Base-by-base conservation (phyloP, 768 basidiomycete species). In the Xerocomellus chrysenteron region DNA sequence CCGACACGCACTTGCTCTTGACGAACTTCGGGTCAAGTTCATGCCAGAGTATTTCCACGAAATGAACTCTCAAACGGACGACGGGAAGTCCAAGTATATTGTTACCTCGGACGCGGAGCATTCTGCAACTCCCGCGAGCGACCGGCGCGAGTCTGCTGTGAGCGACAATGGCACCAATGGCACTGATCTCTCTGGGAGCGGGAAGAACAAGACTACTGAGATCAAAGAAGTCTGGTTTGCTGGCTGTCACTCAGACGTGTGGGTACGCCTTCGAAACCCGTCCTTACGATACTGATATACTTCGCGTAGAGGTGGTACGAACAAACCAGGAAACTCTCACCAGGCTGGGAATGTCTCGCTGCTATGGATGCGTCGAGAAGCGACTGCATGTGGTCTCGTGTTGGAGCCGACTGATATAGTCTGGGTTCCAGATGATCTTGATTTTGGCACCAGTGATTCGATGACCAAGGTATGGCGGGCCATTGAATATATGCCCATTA, bases 181-280 rank as follows among this genome's bases (percentile, higher is more conserved):
- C n/a, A n/a, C n/a, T 8, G 19, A 30, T 42, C 3, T 3, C 17
- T 48, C 52, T 16, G 35, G 14, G 32, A 35, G 7, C 17, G 28
- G 8, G n/a, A 55, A 39, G 33, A 39, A 35, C 41, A 37, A 28
- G 32, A 21, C 46, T 4, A 24, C 32, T 32, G 32, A 32, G 10
- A 32, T 32, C 10, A 32, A 32, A 5, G 32, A 32, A 11, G 32
- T 32, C 32, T 32, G 32, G 32, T 32, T 32, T 32, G 32, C 32
- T 11, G 32, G 32, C 32, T 11, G 10, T 32, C 32, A 32, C 32
- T 65, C 64, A 32, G 75, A 76, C 60, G 62, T 50, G 75, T 73
- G 17, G 11, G 59, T 49, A 21, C 30, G 16, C 28, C 3, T 41
- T 36, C 3, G 3, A 30, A 33, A 26, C 3, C 1, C 5, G 6